phyloP scores from a whole-genome alignment of 2,329 filamentous ascomycete species.

The Pyrenophora graminea region DNA sequence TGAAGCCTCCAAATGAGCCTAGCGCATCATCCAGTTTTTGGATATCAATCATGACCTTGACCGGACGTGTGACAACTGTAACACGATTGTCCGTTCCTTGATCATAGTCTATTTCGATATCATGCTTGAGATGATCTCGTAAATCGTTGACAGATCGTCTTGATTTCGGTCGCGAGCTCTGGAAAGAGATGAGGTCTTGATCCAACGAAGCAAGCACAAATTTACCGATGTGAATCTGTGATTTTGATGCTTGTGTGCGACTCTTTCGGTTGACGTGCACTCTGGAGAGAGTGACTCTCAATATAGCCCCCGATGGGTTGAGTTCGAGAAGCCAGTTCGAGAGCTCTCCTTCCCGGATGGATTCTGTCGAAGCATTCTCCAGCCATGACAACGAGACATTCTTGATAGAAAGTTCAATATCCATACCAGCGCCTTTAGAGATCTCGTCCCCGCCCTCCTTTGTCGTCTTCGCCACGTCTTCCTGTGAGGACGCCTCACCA shows the following conservation, averaged over 20 bases:
- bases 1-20: conserved; percentile 86
- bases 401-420: conserved; percentile 31
- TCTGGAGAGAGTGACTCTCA: conserved; percentile 29
- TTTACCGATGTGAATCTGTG: conserved; percentile 45
- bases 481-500: conserved; percentile 7
- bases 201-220: conserved; percentile 55
- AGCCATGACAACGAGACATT: conserved; percentile 39
- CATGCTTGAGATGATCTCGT: conserved; percentile 32
- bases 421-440: conserved; percentile 3
- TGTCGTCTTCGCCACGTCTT: background rate
- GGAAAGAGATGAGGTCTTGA: conserved; percentile 58
- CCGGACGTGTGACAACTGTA: conserved; percentile 74
- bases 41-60: conserved; percentile 77
- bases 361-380: conserved; percentile 35
- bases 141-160: conserved; percentile 27
- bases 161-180: conserved; percentile 36
- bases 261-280: conserved; percentile 32
- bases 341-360: conserved; percentile 13
- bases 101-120: conserved; percentile 42
- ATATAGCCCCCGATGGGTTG: conserved; percentile 35
- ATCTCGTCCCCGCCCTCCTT: conserved; percentile 4
- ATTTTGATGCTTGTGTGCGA: conserved; percentile 15
- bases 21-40: conserved; percentile 84
- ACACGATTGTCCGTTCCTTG: conserved; percentile 46
- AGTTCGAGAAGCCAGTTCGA: conserved; percentile 23